Evolutionary conservation across 768 basidiomycete species (phyloP), one percentile per base, ranked within the genome.

Genomic region (Lentinus brumalis): DNA sequence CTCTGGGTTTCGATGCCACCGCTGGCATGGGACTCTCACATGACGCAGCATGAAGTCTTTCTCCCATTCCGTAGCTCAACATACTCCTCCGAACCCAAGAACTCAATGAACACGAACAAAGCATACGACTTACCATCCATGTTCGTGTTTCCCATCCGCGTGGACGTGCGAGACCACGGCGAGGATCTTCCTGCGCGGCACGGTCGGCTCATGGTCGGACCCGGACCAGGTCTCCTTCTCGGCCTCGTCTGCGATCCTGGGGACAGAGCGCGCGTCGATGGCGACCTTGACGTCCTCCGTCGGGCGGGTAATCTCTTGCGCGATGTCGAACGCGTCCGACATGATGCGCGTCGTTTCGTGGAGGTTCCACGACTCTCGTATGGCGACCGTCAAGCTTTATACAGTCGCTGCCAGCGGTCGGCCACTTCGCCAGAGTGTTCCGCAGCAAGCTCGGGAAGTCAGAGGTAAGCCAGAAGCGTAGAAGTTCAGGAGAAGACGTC

Each of bases 221-320:
- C 47, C 52, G 3, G 56, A 50, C 56, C 60, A 57, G 32, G 57
- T 58, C 32, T 52, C 60, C 29, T 35, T 6, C 35, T 35, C 35
- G 35, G 54, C 53, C 26, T 61, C 53, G 10, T 30, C 51, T 26
- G 56, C 59, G 21, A 39, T 44, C 39, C 54, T 47, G 18, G 59
- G 46, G 35, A 56, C 30, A 5, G 50, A 30, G 7, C 71, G 55
- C 10, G 76, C 77, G 47, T 83, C 77, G 8, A 87, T 64, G 2
- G 79, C 59, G 30, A 77, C 76, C 56, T 75, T 78, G 29, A 81
- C 74, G 52, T 74, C 71, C 50, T 87, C 86, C 4, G 85, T 76
- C 1, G 78, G 71, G 7, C 71, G 75, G 9, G 81, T 53, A 42
- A 63, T 58, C 44, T 63, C 62, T 7, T 52, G 62, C 26, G 55